Evolutionary conservation across 2,329 filamentous ascomycete genomes (phyloP).

Genomic region (Penicillium hordei): DNA sequence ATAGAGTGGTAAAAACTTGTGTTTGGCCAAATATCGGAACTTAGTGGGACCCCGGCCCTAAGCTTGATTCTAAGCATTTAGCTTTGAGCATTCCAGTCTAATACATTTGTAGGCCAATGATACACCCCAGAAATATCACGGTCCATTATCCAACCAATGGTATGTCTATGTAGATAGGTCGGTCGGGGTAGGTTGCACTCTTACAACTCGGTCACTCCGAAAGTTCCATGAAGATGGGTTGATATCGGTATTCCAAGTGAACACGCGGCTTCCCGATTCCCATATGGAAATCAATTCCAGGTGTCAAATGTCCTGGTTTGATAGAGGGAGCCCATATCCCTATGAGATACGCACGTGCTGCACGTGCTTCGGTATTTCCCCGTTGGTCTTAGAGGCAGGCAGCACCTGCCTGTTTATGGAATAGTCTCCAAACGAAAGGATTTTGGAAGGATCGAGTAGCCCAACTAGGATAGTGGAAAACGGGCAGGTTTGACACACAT

Average conservation of each 20-base stretch:
- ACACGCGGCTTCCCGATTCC: neutral
- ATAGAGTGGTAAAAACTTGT: neutral
- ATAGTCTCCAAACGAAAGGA: neutral
- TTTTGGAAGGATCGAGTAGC: neutral
- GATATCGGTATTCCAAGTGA: neutral
- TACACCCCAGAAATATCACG: neutral
- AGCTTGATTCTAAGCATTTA: conserved; percentile 6
- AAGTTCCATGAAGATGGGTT: neutral
- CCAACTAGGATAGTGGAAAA: neutral
- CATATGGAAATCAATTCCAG: neutral
- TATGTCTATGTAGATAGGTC: neutral
- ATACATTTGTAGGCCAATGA: neutral
- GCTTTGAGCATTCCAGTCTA: neutral
- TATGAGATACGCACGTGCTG: neutral
- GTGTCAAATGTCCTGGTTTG: neutral
- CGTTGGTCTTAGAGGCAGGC: neutral
- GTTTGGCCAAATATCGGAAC: neutral
- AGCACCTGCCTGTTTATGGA: neutral
- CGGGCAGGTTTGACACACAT: too few relatives aligned
- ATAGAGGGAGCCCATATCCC: neutral
- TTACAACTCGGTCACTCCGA: neutral
- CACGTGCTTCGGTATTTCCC: neutral
- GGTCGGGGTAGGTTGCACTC: conserved; percentile 1
- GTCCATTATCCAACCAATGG: neutral
- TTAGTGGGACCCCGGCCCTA: neutral